A percentile compares a stretch with the other conserved stretches of the same genome.
phyloP scores from a whole-genome alignment of 225 moss, liverwort and hornwort genomes.

The Climacium dendroides region DNA sequence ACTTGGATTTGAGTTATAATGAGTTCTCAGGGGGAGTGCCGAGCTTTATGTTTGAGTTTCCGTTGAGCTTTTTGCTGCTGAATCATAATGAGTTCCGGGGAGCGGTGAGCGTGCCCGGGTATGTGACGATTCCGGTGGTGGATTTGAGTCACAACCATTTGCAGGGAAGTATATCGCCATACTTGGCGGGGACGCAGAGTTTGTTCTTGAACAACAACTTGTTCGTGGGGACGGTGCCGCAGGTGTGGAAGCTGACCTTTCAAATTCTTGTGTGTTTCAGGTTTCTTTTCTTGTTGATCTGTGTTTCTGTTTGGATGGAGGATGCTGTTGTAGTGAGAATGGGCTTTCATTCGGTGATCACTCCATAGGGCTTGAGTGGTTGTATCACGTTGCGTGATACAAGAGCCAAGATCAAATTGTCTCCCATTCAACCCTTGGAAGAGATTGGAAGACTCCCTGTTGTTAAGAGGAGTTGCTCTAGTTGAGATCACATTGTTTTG shows the following conservation, averaged over 20 bases:
- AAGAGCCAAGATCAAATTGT: too few relatives aligned
- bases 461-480: neutral
- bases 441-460: neutral
- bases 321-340: neutral
- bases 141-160: conserved; percentile 37
- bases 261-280: neutral
- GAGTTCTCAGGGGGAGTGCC: conserved; percentile 14
- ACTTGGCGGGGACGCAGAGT: conserved; percentile 34
- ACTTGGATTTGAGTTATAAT: conserved; percentile 37
- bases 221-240: conserved; percentile 33
- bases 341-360: neutral
- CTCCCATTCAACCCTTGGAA: neutral
- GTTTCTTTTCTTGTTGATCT: neutral
- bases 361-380: too few relatives aligned
- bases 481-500: neutral
- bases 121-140: conserved; percentile 27
- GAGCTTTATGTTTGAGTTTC: conserved; percentile 10
- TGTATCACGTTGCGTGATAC: neutral
- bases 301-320: neutral
- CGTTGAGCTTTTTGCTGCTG: conserved; percentile 21
- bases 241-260: neutral
- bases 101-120: conserved; percentile 8
- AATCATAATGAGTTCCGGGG: conserved; percentile 35
- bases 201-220: conserved; percentile 48
- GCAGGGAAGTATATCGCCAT: conserved; percentile 28